Evolutionary conservation across 148 eudicot species (phyloP), one percentile per base, ranked within the genome.

Genomic region (Vaccinium corymbosum): DNA sequence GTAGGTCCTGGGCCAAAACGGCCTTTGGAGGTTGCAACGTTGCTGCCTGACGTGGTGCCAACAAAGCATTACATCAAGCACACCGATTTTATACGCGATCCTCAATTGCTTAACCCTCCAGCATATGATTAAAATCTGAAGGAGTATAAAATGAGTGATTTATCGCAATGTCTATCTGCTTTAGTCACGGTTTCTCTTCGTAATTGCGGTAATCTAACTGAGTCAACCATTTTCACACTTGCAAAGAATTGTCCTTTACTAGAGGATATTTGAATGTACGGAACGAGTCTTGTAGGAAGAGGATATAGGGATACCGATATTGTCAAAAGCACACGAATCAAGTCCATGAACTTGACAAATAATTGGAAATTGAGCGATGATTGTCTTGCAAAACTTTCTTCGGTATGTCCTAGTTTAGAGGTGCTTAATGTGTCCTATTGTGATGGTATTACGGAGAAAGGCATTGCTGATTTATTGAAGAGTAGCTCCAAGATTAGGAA

Each of bases 371-470:
- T 94, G 83, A 87, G 80, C 79, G 89, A 89, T 42, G 89, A 89
- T 62, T 89, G 89, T 83, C 90, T 92, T 20, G 88, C 85, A 57
- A 85, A 78, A 29, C 80, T 94, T 87, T 89, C 92, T 38, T 20
- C 79, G 5, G 84, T 86, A 57, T 92, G 97, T 86, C 95, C 95
- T 7, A 87, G 86, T 81, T 74, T 94, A 50, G 93, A 92, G 82
- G 22, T 80, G 25, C 87, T 94, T 66, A 92, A 92, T 49, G 82
- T 94, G 48, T 86, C 90, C 82, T 86, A 57, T 78, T 91, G 95
- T 77, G 52, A 83, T 0, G 83, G 76, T 38, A 82, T 90, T 76
- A 86, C 90, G 2, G 87, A 90, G 62, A 85, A 87, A 73, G 94
- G 92, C 35, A 66, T 94, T 76, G 86, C 89, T 46, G 89, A 85